Conservation (phyloP, 805 yeast genomes). For the Yarrowia porcina region DNA sequence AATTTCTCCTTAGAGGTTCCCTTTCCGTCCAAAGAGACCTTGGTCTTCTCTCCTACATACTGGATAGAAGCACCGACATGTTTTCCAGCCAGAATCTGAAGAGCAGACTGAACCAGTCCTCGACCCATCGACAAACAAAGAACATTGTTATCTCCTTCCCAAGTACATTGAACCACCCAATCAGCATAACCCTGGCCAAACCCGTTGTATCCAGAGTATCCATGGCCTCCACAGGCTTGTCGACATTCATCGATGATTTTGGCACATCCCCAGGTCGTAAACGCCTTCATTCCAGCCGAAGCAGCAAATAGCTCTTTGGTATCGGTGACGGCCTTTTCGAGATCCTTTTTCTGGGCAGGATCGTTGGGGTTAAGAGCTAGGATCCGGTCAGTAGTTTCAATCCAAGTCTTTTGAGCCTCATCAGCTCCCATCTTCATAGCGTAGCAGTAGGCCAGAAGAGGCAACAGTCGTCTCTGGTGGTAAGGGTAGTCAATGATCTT, state of each 20-base stretch:
- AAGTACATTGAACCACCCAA: constrained; percentile 97
- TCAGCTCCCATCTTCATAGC: constrained; percentile 70
- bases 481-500: constrained; percentile 81
- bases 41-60: constrained; percentile 37
- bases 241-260: constrained; percentile 80
- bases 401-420: constrained; percentile 54
- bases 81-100: constrained; percentile 44
- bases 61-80: constrained; percentile 46
- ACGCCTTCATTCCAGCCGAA: constrained; percentile 83
- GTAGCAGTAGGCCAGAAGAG: constrained; percentile 73
- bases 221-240: constrained; percentile 95
- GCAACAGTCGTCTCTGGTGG: constrained; percentile 82
- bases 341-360: constrained; percentile 47
- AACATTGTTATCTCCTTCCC: constrained; percentile 96
- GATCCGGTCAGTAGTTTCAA: constrained; percentile 34
- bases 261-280: constrained; percentile 83
- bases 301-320: constrained; percentile 77
- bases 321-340: constrained; percentile 49
- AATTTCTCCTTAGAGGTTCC: constrained; percentile 27
- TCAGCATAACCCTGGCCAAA: constrained; percentile 85
- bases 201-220: constrained; percentile 85
- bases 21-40: constrained; percentile 27
- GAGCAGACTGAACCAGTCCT: constrained; percentile 55
- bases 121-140: constrained; percentile 81
- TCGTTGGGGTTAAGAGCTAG: constrained; percentile 47